phyloP scores from a whole-genome alignment of 225 moss, liverwort and hornwort genomes.

The Asterella californica region DNA sequence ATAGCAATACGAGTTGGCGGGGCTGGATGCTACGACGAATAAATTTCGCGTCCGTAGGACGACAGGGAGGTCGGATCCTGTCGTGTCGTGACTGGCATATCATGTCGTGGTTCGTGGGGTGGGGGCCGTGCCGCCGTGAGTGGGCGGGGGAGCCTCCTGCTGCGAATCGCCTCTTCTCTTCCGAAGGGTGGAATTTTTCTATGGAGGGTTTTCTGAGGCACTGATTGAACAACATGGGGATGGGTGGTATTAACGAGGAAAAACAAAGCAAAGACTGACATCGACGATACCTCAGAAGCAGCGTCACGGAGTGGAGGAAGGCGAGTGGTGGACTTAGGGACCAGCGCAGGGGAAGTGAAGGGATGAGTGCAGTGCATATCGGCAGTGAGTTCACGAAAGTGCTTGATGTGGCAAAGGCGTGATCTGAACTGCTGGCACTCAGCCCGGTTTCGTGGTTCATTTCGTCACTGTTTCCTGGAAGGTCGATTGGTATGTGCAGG shows the following conservation, averaged over 20 bases:
- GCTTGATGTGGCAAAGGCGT: background rate
- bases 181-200: background rate
- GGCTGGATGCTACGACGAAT: background rate
- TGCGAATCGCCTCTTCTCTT: background rate
- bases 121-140: too few species aligned
- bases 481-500: slow-evolving; percentile 1
- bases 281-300: background rate
- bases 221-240: background rate
- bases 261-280: background rate
- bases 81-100: slow-evolving; percentile 3
- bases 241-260: background rate
- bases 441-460: background rate
- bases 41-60: background rate
- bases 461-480: slow-evolving; percentile 1
- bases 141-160: background rate
- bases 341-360: background rate
- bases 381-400: background rate
- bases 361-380: background rate
- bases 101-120: background rate
- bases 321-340: background rate
- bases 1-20: background rate
- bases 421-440: background rate
- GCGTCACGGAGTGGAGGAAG: background rate
- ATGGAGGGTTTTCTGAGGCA: background rate
- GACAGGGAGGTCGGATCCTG: slow-evolving; percentile 5